phyloP scores from a whole-genome alignment of 2,329 filamentous ascomycete species.

The Alternaria longipes region DNA sequence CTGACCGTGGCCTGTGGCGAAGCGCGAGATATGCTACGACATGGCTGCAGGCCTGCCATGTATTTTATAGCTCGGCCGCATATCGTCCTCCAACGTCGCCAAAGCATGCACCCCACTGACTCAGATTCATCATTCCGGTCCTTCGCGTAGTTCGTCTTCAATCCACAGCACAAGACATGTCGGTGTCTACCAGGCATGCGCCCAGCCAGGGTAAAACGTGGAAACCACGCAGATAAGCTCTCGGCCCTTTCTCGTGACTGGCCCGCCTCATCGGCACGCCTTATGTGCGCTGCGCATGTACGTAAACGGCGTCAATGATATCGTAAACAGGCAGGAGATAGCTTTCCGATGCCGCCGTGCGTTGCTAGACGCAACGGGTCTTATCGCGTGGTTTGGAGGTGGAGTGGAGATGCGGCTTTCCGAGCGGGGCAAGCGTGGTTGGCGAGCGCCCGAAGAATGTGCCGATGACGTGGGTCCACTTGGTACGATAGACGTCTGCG shows the following conservation, averaged over 20 bases:
- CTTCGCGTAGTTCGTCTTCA: not conserved
- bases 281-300: not conserved
- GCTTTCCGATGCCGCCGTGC: not conserved
- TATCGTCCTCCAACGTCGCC: not conserved
- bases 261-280: not conserved
- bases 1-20: not conserved
- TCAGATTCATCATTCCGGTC: conserved; percentile 6
- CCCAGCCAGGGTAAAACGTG: not conserved
- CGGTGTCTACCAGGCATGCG: not conserved
- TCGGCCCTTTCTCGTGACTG: conserved; percentile 4
- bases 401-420: conserved; percentile 7
- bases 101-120: not conserved
- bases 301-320: conserved; percentile 1
- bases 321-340: conserved; percentile 1
- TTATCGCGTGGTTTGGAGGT: conserved; percentile 12
- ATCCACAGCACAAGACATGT: not conserved
- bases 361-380: not conserved
- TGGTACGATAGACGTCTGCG: not conserved
- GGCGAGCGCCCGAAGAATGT: not conserved
- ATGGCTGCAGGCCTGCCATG: not conserved
- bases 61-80: conserved; percentile 3
- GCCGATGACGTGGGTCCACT: conserved; percentile 2
- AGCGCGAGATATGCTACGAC: not conserved
- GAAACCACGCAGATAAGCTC: conserved; percentile 7
- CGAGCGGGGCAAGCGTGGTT: conserved; percentile 6